Evolutionary conservation across 768 basidiomycete species (phyloP).

Genomic region (Rhizopogon vinicolor): DNA sequence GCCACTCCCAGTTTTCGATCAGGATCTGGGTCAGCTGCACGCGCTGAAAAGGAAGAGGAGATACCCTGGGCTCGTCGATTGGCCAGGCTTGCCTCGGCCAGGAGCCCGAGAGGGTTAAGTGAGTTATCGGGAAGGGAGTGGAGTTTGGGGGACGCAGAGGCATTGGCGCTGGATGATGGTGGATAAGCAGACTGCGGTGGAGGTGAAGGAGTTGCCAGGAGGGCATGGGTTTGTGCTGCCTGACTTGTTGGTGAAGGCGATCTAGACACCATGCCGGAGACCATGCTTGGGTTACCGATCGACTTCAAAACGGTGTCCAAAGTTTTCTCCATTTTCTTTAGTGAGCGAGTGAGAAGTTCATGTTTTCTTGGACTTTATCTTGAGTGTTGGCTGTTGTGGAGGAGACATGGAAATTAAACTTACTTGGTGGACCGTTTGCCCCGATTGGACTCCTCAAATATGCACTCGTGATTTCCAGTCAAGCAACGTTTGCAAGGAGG

Average conservation of each 20-base stretch:
- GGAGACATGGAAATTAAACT: constrained; percentile 16
- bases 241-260: constrained; percentile 69
- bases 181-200: constrained; percentile 37
- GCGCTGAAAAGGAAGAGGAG: constrained; percentile 35
- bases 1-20: constrained; percentile 69
- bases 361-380: constrained; percentile 60
- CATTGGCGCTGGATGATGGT: constrained; percentile 12
- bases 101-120: constrained; percentile 86
- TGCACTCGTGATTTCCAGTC: constrained; percentile 79
- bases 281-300: constrained; percentile 78
- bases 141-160: constrained; percentile 71
- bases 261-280: constrained; percentile 76
- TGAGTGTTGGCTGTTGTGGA: constrained; percentile 24
- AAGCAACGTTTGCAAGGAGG: constrained; percentile 88
- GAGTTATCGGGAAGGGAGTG: constrained; percentile 91
- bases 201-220: constrained; percentile 48
- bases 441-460: constrained; percentile 95
- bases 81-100: constrained; percentile 85
- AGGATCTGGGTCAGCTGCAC: constrained; percentile 31
- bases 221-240: constrained; percentile 46
- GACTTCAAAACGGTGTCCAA: constrained; percentile 89
- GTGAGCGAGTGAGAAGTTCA: constrained; percentile 72
- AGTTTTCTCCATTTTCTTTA: constrained; percentile 89
- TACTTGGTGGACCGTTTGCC: constrained; percentile 88
- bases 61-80: constrained; percentile 59